phyloP scores from a whole-genome alignment of 768 basidiomycete genomes.

The Hortiboletus flavorubellus region DNA sequence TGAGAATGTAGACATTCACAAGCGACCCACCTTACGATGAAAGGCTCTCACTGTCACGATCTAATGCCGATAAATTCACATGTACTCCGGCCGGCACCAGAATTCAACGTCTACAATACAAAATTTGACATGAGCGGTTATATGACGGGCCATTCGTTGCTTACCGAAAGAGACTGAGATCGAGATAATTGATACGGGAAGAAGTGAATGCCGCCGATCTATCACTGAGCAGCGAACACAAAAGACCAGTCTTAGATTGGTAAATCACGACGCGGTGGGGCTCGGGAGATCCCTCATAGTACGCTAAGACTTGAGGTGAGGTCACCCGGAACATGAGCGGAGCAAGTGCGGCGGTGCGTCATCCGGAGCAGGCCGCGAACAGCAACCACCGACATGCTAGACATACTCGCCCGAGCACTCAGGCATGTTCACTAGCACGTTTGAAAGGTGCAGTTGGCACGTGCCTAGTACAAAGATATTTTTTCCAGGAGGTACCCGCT shows the following conservation, averaged over 20 bases:
- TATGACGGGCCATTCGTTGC: background rate
- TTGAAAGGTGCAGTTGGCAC: background rate
- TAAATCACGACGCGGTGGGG: background rate
- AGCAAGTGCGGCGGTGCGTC: conserved; percentile 3
- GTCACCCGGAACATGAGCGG: conserved; percentile 12
- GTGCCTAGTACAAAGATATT: background rate
- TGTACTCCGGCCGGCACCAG: background rate
- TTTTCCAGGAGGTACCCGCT: background rate
- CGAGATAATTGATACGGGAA: conserved; percentile 10
- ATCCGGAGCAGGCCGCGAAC: background rate
- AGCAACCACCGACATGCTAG: background rate
- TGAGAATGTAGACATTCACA: background rate
- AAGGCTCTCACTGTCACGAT: background rate
- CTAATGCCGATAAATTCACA: conserved; percentile 1
- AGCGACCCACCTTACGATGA: background rate
- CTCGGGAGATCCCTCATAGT: background rate
- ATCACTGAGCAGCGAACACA: background rate
- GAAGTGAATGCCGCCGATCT: no score
- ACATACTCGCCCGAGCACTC: background rate
- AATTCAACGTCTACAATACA: background rate
- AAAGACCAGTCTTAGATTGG: background rate
- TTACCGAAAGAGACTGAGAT: background rate
- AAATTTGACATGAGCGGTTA: background rate
- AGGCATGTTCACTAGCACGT: background rate
- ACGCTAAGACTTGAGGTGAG: conserved; percentile 1